phyloP scores from a whole-genome alignment of 345 rosid species.

The Eucalyptus cloeziana region DNA sequence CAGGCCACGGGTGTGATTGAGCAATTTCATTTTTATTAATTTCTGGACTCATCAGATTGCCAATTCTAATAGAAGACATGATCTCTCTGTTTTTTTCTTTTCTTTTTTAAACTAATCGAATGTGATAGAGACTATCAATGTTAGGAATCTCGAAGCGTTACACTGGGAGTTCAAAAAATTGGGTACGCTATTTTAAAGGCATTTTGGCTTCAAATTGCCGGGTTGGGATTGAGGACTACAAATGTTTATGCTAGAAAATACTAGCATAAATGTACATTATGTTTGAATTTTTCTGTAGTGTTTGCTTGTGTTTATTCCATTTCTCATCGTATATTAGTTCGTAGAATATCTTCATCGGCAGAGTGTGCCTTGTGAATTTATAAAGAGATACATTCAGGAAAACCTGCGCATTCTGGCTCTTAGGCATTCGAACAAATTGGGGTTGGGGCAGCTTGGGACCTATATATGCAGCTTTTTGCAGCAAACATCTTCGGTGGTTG shows the following conservation, averaged over 20 bases:
- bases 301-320: background rate
- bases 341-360: too few species aligned
- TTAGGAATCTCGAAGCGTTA: background rate
- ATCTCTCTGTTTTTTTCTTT: background rate
- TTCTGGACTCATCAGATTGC: background rate
- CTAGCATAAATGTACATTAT: background rate
- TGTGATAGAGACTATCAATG: background rate
- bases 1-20: background rate
- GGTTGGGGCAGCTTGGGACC: too few species aligned
- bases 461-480: too few species aligned
- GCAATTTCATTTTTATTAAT: background rate
- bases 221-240: background rate
- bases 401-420: accelerated
- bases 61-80: background rate
- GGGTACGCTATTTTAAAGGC: background rate
- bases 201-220: background rate
- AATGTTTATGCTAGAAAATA: background rate
- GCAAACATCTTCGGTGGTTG: too few species aligned
- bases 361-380: too few species aligned
- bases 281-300: background rate
- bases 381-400: too few species aligned
- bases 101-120: background rate
- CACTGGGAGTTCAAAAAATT: background rate
- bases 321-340: too few species aligned
- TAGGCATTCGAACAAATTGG: accelerated